Percentiles rank a stretch among this genome's conserved stretches.
phyloP scores from a whole-genome alignment of 768 basidiomycete species.

The Podaxis sp. region DNA sequence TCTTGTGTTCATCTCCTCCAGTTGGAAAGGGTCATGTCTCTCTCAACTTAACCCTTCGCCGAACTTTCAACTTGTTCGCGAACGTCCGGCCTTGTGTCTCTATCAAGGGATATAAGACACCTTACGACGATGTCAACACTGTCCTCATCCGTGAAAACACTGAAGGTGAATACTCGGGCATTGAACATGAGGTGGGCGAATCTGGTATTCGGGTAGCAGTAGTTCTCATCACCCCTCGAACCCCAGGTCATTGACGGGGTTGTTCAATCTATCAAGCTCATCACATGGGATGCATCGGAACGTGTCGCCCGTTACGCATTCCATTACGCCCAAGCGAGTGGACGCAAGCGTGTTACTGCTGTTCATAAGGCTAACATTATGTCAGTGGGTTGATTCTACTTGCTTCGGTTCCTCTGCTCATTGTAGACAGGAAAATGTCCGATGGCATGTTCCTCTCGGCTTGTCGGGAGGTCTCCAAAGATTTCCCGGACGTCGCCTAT shows the following conservation, averaged over 20 bases:
- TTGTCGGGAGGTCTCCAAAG: constrained; percentile 93
- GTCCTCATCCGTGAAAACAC: constrained; percentile 99
- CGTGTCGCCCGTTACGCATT: constrained; percentile 98
- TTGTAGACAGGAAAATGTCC: constrained; percentile 86
- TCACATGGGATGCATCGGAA: constrained; percentile 98
- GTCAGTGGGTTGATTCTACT: constrained; percentile 39
- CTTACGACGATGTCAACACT: constrained; percentile 97
- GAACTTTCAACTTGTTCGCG: constrained; percentile 98
- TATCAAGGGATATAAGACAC: constrained; percentile 95
- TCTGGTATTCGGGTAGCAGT: background rate
- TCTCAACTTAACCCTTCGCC: constrained; percentile 91
- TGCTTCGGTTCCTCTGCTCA: background rate
- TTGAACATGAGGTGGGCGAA: constrained; percentile 86
- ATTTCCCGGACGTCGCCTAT: constrained; percentile 89
- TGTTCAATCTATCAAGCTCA: constrained; percentile 98
- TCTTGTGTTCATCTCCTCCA: constrained; percentile 26
- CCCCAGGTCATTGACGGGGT: constrained; percentile 91
- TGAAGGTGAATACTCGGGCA: constrained; percentile 99
- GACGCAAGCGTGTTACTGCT: constrained; percentile 90
- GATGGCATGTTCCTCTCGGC: constrained; percentile 99
- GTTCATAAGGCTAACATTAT: constrained; percentile 99
- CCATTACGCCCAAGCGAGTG: constrained; percentile 88
- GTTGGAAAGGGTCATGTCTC: constrained; percentile 99
- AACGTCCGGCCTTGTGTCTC: constrained; percentile 97
- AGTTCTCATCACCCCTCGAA: background rate